Evolutionary conservation across 2,329 filamentous ascomycete species (phyloP).

Genomic region (Pseudogymnoascus sp.): DNA sequence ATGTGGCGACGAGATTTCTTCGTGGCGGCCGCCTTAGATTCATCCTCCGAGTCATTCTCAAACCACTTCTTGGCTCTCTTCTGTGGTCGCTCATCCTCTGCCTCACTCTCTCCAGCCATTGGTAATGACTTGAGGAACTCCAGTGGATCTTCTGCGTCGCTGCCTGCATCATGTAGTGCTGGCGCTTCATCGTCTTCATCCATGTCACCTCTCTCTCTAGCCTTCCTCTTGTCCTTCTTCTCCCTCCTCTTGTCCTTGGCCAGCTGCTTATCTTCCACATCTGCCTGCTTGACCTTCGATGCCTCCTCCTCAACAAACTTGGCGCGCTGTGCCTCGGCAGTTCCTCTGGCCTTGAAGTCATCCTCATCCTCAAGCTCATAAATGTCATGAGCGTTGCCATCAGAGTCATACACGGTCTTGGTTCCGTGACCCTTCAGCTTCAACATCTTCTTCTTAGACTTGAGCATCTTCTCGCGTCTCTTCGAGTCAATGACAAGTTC

Average conservation of each 20-base stretch:
- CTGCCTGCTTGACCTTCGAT: constrained; percentile 62
- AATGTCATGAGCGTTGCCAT: constrained; percentile 73
- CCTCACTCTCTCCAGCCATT: constrained; percentile 34
- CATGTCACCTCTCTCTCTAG: constrained; percentile 48
- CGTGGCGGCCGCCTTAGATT: constrained; percentile 35
- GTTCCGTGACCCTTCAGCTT: constrained; percentile 82
- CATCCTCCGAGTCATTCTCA: constrained; percentile 52
- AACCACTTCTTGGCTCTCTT: constrained; percentile 76
- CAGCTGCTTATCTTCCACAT: constrained; percentile 73
- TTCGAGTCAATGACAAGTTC: constrained; percentile 86
- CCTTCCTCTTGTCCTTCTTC: constrained; percentile 67
- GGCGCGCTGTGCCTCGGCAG: constrained; percentile 65
- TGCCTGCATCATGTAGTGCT: constrained; percentile 28
- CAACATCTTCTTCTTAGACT: constrained; percentile 87
- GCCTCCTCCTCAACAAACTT: constrained; percentile 72
- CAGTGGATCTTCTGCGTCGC: constrained; percentile 45
- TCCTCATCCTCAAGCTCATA: constrained; percentile 86
- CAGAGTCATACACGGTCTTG: constrained; percentile 86
- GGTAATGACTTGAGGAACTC: constrained; percentile 51
- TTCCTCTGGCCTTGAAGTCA: constrained; percentile 66
- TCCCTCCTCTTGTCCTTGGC: constrained; percentile 70
- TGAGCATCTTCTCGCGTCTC: constrained; percentile 87
- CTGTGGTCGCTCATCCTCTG: constrained; percentile 38
- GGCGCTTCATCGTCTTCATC: constrained; percentile 29
- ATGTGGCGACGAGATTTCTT: constrained; percentile 35